Conservation (phyloP, 371 early-diverging fungal species). For the Mucor sp. region DNA sequence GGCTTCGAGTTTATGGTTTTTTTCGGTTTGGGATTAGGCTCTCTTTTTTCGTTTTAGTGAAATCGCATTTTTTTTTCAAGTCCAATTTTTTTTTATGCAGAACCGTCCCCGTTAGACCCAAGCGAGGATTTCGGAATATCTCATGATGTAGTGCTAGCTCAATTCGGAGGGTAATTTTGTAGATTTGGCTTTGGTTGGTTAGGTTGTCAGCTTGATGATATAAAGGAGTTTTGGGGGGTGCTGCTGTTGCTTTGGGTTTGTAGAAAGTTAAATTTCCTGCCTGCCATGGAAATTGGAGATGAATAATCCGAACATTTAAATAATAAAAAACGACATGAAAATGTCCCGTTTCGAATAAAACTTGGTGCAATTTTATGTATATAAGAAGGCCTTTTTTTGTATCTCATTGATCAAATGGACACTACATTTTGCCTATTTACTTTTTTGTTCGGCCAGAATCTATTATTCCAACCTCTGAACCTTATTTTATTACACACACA, state of each 20-base stretch:
- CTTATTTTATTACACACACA: background rate
- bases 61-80: background rate
- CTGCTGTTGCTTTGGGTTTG: background rate
- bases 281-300: background rate
- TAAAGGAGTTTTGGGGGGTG: background rate
- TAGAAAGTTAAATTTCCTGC: slow-evolving; percentile 17
- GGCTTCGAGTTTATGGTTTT: background rate
- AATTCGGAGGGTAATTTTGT: slow-evolving; percentile 15
- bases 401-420: background rate
- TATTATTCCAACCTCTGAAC: background rate
- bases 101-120: background rate
- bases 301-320: slow-evolving; percentile 22
- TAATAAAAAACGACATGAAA: slow-evolving; percentile 4
- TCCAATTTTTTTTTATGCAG: slow-evolving; percentile 6
- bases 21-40: slow-evolving; percentile 1
- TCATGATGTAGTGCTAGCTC: background rate
- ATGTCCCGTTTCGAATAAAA: slow-evolving; percentile 31
- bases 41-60: background rate
- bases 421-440: background rate
- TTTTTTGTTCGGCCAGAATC: background rate
- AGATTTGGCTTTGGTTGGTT: slow-evolving; percentile 4
- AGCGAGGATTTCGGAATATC: background rate
- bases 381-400: slow-evolving; percentile 2
- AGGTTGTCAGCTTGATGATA: background rate
- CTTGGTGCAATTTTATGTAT: slow-evolving; percentile 17